Base-by-base conservation (phyloP, 441 rosid species). In the Pelargonium exstipulatum region DNA sequence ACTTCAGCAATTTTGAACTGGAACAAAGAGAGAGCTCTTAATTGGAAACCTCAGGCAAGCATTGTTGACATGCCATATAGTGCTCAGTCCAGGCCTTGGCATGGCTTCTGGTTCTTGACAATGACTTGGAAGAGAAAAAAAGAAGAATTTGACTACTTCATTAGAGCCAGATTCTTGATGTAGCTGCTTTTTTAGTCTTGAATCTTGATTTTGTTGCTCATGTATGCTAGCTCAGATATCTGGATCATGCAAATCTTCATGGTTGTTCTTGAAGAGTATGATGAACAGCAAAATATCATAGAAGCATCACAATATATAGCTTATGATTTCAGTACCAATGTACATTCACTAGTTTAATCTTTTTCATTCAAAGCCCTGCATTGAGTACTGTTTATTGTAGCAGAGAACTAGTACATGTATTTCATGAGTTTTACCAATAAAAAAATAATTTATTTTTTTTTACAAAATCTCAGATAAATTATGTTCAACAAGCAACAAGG, bases 31-130 rank as follows among this genome's bases (percentile, higher is more conserved):
- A 74, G 22, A 76, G 85, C 72, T 73, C 77, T n/a, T n/a, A n/a
- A n/a, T 61, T 72, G 76, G 53, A 53, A 53, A 53, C 22, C 60
- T 53, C 60, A 53, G 22, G 22, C 22, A 53, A 53, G 60, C 22
- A 16, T 51, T n/a, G 57, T 71, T 29, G 78, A 72, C 16, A 45
- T 74, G 72, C 76, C 71, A 26, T 26, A 26, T 66, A 77, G 74
- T 71, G 82, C 69, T 13, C 70, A 65, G 18, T 66, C 90, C 65
- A 79, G 83, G 69, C 65, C 80, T 29, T 57, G 18, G 57, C 6
- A 12, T 51, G 57, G 85, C 63, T 80, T 85, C 42, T 89, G 93
- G 96, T 81, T 89, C 48, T 55, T 80, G 64, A 75, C 49, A 22
- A 45, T 74, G 57, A 71, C 79, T 8, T 87, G 90, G 60, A 53